Conservation (phyloP, 257 asterid species). For the Solanum rostratum region DNA sequence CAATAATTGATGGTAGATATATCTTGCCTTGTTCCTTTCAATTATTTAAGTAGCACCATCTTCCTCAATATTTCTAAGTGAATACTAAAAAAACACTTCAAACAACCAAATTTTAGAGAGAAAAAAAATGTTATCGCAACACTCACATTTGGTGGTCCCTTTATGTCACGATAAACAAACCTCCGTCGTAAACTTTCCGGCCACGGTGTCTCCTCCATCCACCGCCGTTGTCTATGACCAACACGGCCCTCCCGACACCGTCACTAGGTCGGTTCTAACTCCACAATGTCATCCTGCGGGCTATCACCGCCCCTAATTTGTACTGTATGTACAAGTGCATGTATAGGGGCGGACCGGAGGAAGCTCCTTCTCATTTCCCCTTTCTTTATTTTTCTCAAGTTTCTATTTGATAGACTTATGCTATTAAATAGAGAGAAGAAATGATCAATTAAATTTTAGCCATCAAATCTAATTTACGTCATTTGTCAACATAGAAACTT, state of each 20-base stretch:
- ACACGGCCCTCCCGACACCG: conserved; percentile 78
- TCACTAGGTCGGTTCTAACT: conserved; percentile 14
- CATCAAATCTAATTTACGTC: too few relatives aligned
- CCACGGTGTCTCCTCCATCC: conserved; percentile 73
- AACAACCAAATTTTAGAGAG: not conserved
- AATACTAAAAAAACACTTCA: not conserved
- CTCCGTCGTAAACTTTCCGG: conserved; percentile 13
- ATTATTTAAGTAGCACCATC: not conserved
- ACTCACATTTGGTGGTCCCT: not conserved
- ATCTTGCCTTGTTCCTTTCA: not conserved
- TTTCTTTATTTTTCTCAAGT: too few relatives aligned
- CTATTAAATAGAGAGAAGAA: too few relatives aligned
- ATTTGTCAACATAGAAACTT: too few relatives aligned
- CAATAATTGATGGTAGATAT: too few relatives aligned
- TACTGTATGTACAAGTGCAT: too few relatives aligned
- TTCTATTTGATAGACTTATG: too few relatives aligned
- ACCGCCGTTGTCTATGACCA: conserved; percentile 73
- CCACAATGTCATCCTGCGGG: not conserved
- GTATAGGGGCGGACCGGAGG: too few relatives aligned
- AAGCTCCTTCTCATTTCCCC: too few relatives aligned
- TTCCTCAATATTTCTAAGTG: not conserved
- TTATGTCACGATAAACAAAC: not conserved
- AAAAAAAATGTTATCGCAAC: not conserved
- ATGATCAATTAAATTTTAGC: too few relatives aligned
- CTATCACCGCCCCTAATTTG: not conserved